phyloP scores from a whole-genome alignment of 768 basidiomycete species.

The Astraeus odoratus region DNA sequence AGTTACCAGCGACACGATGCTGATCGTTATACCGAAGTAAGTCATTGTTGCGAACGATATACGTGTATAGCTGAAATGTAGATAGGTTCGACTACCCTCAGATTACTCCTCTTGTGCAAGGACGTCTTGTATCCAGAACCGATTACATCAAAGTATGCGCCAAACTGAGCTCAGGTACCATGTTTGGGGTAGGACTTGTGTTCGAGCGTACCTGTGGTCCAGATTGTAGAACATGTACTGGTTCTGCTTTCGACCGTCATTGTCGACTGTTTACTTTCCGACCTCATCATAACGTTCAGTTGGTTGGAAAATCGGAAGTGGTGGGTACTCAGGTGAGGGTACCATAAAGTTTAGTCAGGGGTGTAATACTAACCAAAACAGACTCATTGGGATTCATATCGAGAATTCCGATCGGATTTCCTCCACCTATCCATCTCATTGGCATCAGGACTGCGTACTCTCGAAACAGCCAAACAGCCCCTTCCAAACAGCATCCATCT shows the following conservation, averaged over 20 bases:
- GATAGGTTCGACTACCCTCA: slow-evolving; percentile 17
- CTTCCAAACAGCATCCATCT: slow-evolving; percentile 72
- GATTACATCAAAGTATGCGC: slow-evolving; percentile 70
- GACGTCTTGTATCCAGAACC: slow-evolving; percentile 15
- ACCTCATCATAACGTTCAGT: slow-evolving; percentile 70
- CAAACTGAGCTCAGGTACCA: slow-evolving; percentile 74
- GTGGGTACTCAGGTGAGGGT: slow-evolving; percentile 43
- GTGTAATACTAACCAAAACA: slow-evolving; percentile 12
- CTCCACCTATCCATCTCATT: slow-evolving; percentile 89
- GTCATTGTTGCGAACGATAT: slow-evolving; percentile 18
- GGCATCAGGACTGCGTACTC: slow-evolving; percentile 48
- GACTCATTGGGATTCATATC: slow-evolving; percentile 66
- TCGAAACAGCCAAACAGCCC: slow-evolving; percentile 14
- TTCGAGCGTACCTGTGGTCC: slow-evolving; percentile 76
- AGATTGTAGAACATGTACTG: slow-evolving; percentile 57
- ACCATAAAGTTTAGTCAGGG: not conserved
- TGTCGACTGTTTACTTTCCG: slow-evolving; percentile 78
- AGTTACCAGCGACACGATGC: slow-evolving; percentile 71
- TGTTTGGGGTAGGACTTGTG: slow-evolving; percentile 78
- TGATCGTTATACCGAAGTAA: slow-evolving; percentile 82
- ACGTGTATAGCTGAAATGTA: not conserved
- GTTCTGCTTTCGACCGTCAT: slow-evolving; percentile 59
- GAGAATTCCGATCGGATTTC: slow-evolving; percentile 88
- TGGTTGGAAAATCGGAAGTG: slow-evolving; percentile 41
- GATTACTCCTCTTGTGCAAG: slow-evolving; percentile 13